A percentile compares a stretch with the other conserved stretches of the same genome.
These are phyloP conservation scores for Chenopodium album DNA, from an alignment of 148 eudicot species.

Conservation along the genomic window DNA sequence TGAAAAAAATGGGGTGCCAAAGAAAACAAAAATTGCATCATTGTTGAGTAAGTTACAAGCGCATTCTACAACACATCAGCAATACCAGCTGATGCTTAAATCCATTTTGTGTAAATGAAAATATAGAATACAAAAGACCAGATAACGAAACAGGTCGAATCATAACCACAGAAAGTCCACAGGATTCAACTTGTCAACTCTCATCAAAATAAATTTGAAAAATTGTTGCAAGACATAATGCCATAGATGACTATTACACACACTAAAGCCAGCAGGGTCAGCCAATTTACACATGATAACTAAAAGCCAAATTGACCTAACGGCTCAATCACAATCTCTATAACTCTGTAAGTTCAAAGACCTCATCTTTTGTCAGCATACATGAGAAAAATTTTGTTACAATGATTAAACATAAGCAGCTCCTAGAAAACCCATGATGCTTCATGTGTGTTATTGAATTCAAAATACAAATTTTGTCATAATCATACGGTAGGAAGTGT, in stretches of 20 bases:
- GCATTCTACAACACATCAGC: background rate
- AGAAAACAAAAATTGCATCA: background rate
- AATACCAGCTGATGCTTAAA: background rate
- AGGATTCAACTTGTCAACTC: background rate
- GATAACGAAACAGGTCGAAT: background rate
- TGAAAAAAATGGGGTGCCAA: background rate
- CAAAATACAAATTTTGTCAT: background rate
- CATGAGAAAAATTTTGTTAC: background rate
- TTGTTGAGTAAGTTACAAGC: background rate
- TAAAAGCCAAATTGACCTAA: background rate
- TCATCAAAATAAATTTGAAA: too few species aligned
- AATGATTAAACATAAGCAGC: background rate
- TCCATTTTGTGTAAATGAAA: background rate
- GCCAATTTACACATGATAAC: background rate
- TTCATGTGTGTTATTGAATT: background rate
- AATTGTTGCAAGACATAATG: background rate
- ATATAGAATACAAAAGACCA: background rate
- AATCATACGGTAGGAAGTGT: background rate
- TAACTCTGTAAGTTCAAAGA: background rate
- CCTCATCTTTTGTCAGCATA: background rate
- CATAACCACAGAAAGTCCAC: background rate
- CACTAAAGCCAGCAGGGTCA: background rate
- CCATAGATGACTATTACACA: background rate
- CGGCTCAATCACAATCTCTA: background rate
- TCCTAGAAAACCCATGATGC: background rate